These are phyloP conservation scores for Thelonectria olida DNA, from an alignment of 2,329 filamentous ascomycete species.

Conservation along the genomic window DNA sequence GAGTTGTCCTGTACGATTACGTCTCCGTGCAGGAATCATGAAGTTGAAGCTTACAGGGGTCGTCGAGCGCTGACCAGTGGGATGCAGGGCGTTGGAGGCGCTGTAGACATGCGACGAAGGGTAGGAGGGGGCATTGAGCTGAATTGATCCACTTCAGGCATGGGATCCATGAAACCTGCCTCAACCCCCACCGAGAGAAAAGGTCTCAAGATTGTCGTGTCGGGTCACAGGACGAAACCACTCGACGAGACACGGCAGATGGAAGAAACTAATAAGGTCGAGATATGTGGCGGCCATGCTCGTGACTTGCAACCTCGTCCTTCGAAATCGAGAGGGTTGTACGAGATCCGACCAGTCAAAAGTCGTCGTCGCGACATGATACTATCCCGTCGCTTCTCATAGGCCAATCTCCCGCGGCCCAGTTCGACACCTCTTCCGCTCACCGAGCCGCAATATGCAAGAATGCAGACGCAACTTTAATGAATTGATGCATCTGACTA, in stretches of 20 bases:
- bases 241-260: not conserved
- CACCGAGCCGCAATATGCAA: constrained; percentile 14
- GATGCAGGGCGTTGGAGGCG: too few relatives aligned
- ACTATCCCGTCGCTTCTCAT: constrained; percentile 9
- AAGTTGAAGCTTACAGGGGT: not conserved
- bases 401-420: constrained; percentile 6
- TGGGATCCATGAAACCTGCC: too few relatives aligned
- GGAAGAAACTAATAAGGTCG: too few relatives aligned
- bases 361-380: not conserved
- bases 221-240: not conserved
- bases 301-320: not conserved
- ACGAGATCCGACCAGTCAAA: constrained; percentile 7
- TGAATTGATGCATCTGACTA: too few relatives aligned
- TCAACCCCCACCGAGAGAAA: not conserved
- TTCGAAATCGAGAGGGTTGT: not conserved
- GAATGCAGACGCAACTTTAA: not conserved
- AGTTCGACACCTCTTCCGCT: constrained; percentile 3
- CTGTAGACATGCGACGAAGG: too few relatives aligned
- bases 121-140: too few relatives aligned
- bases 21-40: constrained; percentile 4
- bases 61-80: not conserved
- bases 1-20: constrained; percentile 9
- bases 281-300: too few relatives aligned
- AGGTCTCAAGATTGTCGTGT: not conserved
- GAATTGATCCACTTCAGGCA: too few relatives aligned